A percentile compares a stretch with the other conserved stretches of the same genome.
These are phyloP conservation scores for Leccinum pellstonianum DNA, from an alignment of 768 basidiomycete genomes.

Conservation along the genomic window DNA sequence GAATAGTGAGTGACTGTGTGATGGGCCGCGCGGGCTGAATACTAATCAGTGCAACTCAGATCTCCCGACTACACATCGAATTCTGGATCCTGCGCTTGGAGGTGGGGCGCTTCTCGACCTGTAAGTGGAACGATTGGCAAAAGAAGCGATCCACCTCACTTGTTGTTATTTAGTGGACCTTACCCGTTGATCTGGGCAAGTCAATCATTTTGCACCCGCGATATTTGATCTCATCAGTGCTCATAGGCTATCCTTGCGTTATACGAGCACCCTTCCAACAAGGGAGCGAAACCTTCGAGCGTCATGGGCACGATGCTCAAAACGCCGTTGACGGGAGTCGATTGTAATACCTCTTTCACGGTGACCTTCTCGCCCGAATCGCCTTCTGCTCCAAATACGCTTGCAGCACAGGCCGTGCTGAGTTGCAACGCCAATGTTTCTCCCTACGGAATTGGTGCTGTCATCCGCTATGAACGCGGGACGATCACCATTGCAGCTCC, in stretches of 20 bases:
- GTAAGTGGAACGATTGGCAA: conserved; percentile 43
- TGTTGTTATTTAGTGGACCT: conserved; percentile 54
- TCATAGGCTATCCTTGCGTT: conserved; percentile 69
- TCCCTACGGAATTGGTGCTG: conserved; percentile 48
- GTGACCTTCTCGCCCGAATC: conserved; percentile 62
- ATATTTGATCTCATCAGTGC: conserved; percentile 13
- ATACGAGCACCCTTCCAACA: conserved; percentile 79
- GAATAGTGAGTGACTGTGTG: conserved; percentile 43
- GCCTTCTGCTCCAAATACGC: conserved; percentile 28
- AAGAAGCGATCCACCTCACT: conserved; percentile 2
- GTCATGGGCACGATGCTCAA: conserved; percentile 75
- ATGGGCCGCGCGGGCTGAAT: not conserved
- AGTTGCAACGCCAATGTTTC: conserved; percentile 64
- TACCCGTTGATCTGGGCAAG: conserved; percentile 80
- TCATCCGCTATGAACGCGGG: conserved; percentile 75
- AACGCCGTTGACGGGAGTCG: conserved; percentile 75
- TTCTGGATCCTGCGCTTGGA: conserved; percentile 75
- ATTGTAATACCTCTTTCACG: conserved; percentile 72
- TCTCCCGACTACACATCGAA: conserved; percentile 66
- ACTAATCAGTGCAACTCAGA: conserved; percentile 38
- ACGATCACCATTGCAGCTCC: conserved; percentile 62
- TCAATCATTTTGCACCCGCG: not conserved
- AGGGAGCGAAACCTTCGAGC: conserved; percentile 50
- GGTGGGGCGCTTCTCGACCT: conserved; percentile 85
- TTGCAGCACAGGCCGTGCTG: conserved; percentile 71